These are phyloP conservation scores for Aegilops speltoides DNA, from an alignment of 176 grass and related monocot species.

Conservation along the genomic window DNA sequence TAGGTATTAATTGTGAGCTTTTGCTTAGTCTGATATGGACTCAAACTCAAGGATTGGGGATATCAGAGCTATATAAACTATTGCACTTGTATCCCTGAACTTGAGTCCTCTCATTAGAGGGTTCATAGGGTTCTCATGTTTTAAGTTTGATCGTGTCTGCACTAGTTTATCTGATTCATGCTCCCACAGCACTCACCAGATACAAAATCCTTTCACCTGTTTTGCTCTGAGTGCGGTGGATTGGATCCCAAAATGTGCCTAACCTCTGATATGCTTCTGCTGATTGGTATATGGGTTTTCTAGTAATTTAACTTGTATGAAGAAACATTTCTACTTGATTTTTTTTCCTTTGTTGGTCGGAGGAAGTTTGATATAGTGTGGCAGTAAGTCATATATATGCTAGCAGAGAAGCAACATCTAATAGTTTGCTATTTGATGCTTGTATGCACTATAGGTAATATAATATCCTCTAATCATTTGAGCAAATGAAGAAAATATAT, in stretches of 20 bases:
- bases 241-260: background rate
- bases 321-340: background rate
- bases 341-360: background rate
- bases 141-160: background rate
- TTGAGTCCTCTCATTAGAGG: background rate
- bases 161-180: conserved; percentile 15
- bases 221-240: background rate
- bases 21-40: background rate
- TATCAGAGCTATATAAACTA: background rate
- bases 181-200: background rate
- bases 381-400: background rate
- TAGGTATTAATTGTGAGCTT: background rate
- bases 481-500: conserved; percentile 7
- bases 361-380: background rate
- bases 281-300: background rate
- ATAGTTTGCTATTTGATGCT: background rate
- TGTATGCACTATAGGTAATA: background rate
- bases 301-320: background rate
- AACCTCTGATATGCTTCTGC: background rate
- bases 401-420: background rate
- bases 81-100: background rate
- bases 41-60: background rate
- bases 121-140: background rate
- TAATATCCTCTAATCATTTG: background rate
- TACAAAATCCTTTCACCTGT: background rate